Evolutionary conservation across 139 green algal genomes (phyloP).

Genomic region (Asterochloris erici): DNA sequence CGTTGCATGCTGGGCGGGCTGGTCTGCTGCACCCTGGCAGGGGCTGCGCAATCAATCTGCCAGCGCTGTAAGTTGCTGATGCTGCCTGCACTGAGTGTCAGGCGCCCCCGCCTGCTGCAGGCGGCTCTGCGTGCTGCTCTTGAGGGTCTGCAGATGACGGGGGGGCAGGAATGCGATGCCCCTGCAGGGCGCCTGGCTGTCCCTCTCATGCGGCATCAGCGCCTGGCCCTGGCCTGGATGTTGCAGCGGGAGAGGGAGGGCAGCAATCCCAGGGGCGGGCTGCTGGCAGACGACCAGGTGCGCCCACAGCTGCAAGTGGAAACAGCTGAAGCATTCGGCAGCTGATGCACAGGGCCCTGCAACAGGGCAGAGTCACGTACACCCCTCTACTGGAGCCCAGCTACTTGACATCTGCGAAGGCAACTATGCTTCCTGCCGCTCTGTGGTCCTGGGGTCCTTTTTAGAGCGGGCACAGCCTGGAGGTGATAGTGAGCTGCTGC

Average conservation of each 20-base stretch:
- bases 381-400: no score
- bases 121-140: conserved; percentile 17
- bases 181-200: conserved; percentile 7
- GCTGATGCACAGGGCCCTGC: background rate
- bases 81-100: background rate
- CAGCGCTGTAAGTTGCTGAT: background rate
- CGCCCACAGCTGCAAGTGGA: background rate
- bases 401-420: no score
- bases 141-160: conserved; percentile 14
- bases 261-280: conserved; percentile 51
- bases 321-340: background rate
- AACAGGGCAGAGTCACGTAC: background rate
- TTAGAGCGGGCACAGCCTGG: no score
- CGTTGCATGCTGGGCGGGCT: no score
- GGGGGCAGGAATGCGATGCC: conserved; percentile 3
- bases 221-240: conserved; percentile 75
- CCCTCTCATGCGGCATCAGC: conserved; percentile 66
- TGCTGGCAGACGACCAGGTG: conserved; percentile 79
- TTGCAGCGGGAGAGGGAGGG: conserved; percentile 38
- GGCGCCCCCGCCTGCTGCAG: background rate
- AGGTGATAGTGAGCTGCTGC: no score
- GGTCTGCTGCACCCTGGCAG: background rate
- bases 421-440: no score
- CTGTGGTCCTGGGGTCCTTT: no score
- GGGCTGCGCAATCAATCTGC: background rate